These are phyloP conservation scores for Hanseniaspora vineae DNA, from an alignment of 805 yeast species.

Conservation along the genomic window DNA sequence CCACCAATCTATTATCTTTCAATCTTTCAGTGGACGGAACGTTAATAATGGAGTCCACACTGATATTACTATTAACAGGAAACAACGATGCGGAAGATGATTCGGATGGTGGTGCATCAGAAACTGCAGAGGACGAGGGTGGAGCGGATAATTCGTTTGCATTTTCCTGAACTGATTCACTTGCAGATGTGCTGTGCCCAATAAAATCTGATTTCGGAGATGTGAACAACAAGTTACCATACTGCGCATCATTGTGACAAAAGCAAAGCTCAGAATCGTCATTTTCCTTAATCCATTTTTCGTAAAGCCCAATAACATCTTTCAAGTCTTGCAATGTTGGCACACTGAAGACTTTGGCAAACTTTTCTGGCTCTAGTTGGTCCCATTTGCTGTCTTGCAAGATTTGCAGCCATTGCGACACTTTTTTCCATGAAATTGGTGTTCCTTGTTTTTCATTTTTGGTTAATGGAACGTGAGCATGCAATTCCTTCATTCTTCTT, in stretches of 20 bases:
- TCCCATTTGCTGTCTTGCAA: slow-evolving; percentile 30
- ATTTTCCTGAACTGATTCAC: background rate
- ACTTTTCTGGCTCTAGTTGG: slow-evolving; percentile 19
- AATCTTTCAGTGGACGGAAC: slow-evolving; percentile 27
- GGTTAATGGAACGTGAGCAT: slow-evolving; percentile 59
- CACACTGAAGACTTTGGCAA: slow-evolving; percentile 28
- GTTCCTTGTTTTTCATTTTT: slow-evolving; percentile 42
- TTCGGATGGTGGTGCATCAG: slow-evolving; percentile 4
- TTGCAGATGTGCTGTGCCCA: background rate
- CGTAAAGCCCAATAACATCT: slow-evolving; percentile 36
- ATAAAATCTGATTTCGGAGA: slow-evolving; percentile 25
- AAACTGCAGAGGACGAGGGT: background rate
- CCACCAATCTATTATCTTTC: slow-evolving; percentile 68
- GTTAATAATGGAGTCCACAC: slow-evolving; percentile 21
- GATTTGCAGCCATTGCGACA: slow-evolving; percentile 55
- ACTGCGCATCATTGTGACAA: slow-evolving; percentile 95
- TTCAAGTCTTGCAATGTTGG: slow-evolving; percentile 38
- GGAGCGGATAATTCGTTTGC: background rate
- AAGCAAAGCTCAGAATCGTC: slow-evolving; percentile 45
- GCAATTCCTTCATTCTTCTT: slow-evolving; percentile 92
- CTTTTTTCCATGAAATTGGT: slow-evolving; percentile 57
- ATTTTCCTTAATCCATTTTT: slow-evolving; percentile 42
- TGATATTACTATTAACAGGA: slow-evolving; percentile 17
- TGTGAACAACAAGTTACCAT: slow-evolving; percentile 75
- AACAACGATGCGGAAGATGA: slow-evolving; percentile 13